phyloP scores from a whole-genome alignment of 2,329 filamentous ascomycete genomes.

The Fusarium staphyleae region DNA sequence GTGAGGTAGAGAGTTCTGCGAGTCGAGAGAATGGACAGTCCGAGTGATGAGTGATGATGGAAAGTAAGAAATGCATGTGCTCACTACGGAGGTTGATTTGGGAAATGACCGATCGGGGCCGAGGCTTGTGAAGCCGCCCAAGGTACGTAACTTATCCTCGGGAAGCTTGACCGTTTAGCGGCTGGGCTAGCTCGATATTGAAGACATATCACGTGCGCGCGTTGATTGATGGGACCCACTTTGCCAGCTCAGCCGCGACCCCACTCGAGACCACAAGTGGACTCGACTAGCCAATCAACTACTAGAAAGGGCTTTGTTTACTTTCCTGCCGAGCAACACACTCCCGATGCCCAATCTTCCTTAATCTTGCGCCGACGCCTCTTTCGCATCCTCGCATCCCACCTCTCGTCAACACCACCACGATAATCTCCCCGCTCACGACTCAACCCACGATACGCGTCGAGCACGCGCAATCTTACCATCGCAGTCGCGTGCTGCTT shows the following conservation, averaged over 20 bases:
- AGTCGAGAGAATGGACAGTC: conserved; percentile 4
- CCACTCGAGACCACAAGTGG: conserved; percentile 10
- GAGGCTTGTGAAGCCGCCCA: conserved; percentile 40
- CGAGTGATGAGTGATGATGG: conserved; percentile 22
- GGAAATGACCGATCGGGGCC: conserved; percentile 41
- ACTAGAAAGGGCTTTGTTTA: conserved; percentile 49
- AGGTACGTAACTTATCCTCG: conserved; percentile 21
- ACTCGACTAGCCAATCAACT: conserved; percentile 40
- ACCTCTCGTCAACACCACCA: conserved; percentile 28
- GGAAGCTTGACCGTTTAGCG: background rate
- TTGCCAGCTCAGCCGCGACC: conserved; percentile 23
- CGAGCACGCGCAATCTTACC: conserved; percentile 18
- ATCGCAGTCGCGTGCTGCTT: conserved; percentile 28
- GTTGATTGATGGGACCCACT: background rate
- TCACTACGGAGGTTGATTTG: conserved; percentile 35
- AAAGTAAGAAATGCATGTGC: conserved; percentile 43
- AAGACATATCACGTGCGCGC: conserved; percentile 22
- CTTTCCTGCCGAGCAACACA: conserved; percentile 52
- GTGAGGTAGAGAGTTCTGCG: conserved; percentile 13
- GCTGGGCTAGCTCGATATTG: background rate
- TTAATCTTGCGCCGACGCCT: conserved; percentile 23
- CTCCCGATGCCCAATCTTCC: conserved; percentile 26
- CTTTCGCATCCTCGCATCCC: conserved; percentile 29
- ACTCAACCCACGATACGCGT: background rate
- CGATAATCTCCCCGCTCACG: conserved; percentile 8